Evolutionary conservation across 805 yeast genomes (phyloP), one percentile per base, ranked within the genome.

Genomic region (Candida suzukii): DNA sequence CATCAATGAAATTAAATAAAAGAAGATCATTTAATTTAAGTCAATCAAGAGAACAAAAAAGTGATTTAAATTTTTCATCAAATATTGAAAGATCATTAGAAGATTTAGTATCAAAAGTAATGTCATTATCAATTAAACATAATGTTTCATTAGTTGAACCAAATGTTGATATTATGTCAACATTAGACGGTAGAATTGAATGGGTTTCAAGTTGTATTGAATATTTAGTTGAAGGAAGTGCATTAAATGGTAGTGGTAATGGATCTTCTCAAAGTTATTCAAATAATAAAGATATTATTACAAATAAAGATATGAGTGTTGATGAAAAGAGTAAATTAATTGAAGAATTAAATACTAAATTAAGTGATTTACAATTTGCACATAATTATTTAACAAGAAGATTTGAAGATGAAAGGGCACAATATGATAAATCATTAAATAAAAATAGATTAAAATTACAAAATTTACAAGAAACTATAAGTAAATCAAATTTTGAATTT

Each of bases 321-420:
- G 20, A 37, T 5, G 21, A 35, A 10, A 36, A 30, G n/a, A 39
- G 43, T 3, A 30, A 43, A 21, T 34, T 38, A 17, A 31, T 32
- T 22, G 49, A 47, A 9, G 57, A 52, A 26, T 42, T 57, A 30
- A 48, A 48, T 21, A 75, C 83, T 0, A 88, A 88, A 0, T 63
- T 83, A 38, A 73, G 69, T 42, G 93, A 83, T 55, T 64, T 83
- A 40, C 79, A 82, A 48, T 74, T 83, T 54, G 83, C 88, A 2
- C 88, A 83, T 57, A 78, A 71, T 45, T 83, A 80, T 53, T 62
- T 83, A 41, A 71, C 82, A 2, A 76, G 78, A 52, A 85, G 81
- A 50, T 83, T 73, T 51, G 84, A 80, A 47, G 75, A 78, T 45
- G 84, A 83, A 41, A 68, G 83, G 42, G 71, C 71, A 14, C 74